Conservation (phyloP, 441 rosid genomes). For the Kokia cookei region DNA sequence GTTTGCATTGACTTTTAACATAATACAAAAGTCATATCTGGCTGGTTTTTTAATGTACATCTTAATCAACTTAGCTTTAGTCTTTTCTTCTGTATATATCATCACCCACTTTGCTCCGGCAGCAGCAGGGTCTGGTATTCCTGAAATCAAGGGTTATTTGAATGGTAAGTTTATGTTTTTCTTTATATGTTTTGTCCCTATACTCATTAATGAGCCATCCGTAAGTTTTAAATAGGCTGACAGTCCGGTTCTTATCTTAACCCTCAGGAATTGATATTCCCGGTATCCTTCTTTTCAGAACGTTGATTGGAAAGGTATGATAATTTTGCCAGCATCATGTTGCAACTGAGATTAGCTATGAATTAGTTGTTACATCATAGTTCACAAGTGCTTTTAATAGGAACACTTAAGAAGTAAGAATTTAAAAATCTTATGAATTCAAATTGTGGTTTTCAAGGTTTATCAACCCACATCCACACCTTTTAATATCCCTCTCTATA, state of each 20-base stretch:
- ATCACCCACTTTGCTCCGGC: conserved; percentile 90
- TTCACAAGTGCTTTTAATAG: background rate
- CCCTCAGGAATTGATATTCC: conserved; percentile 77
- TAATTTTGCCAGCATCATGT: conserved; percentile 10
- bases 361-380: background rate
- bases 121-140: conserved; percentile 98
- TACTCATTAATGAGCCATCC: background rate
- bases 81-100: conserved; percentile 83
- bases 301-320: conserved; percentile 89
- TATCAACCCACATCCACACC: background rate
- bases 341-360: background rate
- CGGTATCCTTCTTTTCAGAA: conserved; percentile 91
- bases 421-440: background rate
- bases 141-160: conserved; percentile 96
- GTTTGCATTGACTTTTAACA: conserved; percentile 64
- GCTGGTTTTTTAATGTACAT: conserved; percentile 79
- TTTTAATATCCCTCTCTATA: background rate
- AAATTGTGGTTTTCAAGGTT: background rate
- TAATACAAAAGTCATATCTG: conserved; percentile 83
- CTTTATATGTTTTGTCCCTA: background rate
- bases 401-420: background rate
- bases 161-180: conserved; percentile 28
- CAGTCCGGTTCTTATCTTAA: background rate
- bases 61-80: conserved; percentile 71
- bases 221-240: background rate